Evolutionary conservation across 441 rosid genomes (phyloP), one percentile per base, ranked within the genome.

Genomic region (Kokia cookei): DNA sequence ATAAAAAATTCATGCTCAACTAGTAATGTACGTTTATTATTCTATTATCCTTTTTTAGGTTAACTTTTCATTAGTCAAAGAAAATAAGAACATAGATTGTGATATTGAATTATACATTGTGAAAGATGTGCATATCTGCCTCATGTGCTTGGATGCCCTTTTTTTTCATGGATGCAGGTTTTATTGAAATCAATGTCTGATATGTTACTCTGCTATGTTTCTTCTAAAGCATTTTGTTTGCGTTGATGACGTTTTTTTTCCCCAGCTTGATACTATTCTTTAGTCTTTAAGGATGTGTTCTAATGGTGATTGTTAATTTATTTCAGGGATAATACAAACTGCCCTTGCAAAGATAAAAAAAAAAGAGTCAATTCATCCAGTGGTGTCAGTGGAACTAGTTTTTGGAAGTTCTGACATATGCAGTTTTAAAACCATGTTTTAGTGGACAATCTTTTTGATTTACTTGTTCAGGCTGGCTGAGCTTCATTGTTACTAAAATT

Each of bases 1-100:
- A 71, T 79, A 40, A 45, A 74, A 82, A 73, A 76, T 73, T 69
- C 29, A 11, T 72, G 59, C 66, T 47, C 66, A 42, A 63, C 48
- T 48, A 53, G 66, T 79, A 48, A 55, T 60, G 92, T 91, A 76
- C 85, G 91, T 79, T 50, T 75, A 40, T 47, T 65, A 43, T 2
- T 15, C 32, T 26, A 27, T 58, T n/a, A 61, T 57, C 4, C 60
- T 48, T 67, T 55, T 50, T 65, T 7, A 45, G 62, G 51, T 37
- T 1, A 24, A 24, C 17, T 65, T 24, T 43, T 11, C 22, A 27
- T 6, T 15, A n/a, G 13, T 35, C 10, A 55, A 65, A 65, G 27
- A 37, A 22, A 35, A 55, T 29, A 26, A 54, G 37, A 19, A 42
- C 5, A 43, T 22, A 12, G 29, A 2, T 65, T 26, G 7, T 29